Evolutionary conservation across 306 rosid species (phyloP).

Genomic region (Spatholobus suberectus): DNA sequence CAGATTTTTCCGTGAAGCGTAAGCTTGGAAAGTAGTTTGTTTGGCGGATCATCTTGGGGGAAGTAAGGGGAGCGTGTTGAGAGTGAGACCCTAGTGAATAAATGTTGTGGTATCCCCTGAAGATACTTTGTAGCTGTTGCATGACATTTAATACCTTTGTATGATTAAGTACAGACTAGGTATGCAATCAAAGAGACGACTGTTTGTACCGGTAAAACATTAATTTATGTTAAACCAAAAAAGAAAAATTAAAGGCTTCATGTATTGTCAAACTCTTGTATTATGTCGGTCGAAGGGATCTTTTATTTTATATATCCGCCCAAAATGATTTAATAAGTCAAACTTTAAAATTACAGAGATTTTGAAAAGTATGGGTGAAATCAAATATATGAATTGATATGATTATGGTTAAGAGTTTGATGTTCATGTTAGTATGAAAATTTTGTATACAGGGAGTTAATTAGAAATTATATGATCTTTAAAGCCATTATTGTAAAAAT

Average conservation of each 20-base stretch:
- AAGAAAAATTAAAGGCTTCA: not conserved
- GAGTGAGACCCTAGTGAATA: slow-evolving; percentile 62
- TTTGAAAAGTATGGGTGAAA: too few relatives aligned
- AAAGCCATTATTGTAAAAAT: too few relatives aligned
- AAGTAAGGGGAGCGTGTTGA: slow-evolving; percentile 44
- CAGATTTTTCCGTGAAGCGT: slow-evolving; percentile 92
- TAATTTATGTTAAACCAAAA: slow-evolving; percentile 30
- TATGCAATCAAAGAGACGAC: slow-evolving; percentile 45
- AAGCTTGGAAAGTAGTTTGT: slow-evolving; percentile 80
- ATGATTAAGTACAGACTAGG: slow-evolving; percentile 39
- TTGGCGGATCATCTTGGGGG: slow-evolving; percentile 44
- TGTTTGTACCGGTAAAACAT: slow-evolving; percentile 42
- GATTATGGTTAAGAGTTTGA: too few relatives aligned
- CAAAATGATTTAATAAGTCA: not conserved
- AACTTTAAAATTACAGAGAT: too few relatives aligned
- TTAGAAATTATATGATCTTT: too few relatives aligned
- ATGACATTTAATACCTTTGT: slow-evolving; percentile 49
- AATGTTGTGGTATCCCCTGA: slow-evolving; percentile 50
- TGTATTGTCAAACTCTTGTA: slow-evolving; percentile 21
- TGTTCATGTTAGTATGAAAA: too few relatives aligned
- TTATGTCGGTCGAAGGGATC: slow-evolving; percentile 9
- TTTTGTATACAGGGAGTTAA: too few relatives aligned
- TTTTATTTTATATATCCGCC: not conserved
- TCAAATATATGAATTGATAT: too few relatives aligned
- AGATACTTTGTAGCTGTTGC: slow-evolving; percentile 59